Conservation (phyloP, 345 rosid genomes). For the Eucalyptus cloeziana region DNA sequence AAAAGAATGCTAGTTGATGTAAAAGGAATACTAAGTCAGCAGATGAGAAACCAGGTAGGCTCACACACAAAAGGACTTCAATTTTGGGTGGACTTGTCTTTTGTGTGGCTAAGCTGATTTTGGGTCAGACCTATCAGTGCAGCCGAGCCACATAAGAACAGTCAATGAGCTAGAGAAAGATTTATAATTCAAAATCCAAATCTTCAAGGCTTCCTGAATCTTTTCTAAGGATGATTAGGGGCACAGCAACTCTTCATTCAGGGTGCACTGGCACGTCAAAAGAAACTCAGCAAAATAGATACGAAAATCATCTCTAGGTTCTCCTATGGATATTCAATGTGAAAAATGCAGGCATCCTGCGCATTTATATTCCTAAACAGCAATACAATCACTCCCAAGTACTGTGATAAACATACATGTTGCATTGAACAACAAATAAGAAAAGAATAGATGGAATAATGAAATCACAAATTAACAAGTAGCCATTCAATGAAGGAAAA, state of each 20-base stretch:
- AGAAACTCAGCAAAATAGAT: neutral
- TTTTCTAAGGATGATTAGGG: neutral
- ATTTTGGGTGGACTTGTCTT: neutral
- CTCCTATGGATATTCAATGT: neutral
- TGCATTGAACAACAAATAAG: neutral
- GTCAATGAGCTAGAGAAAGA: neutral
- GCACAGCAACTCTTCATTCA: neutral
- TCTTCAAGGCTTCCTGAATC: neutral
- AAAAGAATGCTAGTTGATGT: neutral
- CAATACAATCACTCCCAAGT: neutral
- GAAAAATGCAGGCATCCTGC: neutral
- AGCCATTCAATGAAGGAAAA: neutral
- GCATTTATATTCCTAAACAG: neutral
- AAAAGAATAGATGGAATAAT: neutral
- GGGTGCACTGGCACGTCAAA: neutral
- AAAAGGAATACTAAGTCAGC: neutral
- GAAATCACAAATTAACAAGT: neutral
- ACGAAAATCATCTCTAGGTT: neutral
- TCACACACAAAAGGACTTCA: neutral
- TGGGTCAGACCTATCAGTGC: neutral
- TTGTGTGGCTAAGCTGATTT: neutral
- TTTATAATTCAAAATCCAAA: neutral
- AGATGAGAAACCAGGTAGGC: neutral
- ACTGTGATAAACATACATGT: neutral
- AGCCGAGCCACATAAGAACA: neutral